phyloP scores from a whole-genome alignment of 129 eudicot genomes.

The Lonicera japonica region DNA sequence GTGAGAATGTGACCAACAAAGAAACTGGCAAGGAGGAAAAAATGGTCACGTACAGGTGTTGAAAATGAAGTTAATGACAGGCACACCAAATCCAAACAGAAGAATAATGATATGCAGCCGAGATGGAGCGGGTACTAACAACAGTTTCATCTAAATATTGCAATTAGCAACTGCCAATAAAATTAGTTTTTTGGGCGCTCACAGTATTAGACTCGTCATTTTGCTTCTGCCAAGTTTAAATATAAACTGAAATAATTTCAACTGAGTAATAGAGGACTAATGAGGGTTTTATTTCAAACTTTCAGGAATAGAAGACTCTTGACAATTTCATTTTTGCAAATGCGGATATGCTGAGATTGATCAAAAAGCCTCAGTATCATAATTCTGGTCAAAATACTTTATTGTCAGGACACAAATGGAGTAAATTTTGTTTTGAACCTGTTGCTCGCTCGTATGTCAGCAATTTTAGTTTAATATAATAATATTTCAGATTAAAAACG shows the following conservation, averaged over 20 bases:
- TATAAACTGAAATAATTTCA: not conserved
- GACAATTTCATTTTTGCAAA: not conserved
- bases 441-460: not conserved
- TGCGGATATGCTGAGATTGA: not conserved
- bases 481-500: not conserved
- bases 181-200: not conserved
- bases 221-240: not conserved
- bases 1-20: slow-evolving; percentile 19
- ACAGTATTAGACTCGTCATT: not conserved
- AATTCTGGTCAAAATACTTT: not conserved
- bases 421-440: not conserved
- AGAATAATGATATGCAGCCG: slow-evolving; percentile 44
- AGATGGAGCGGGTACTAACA: slow-evolving; percentile 71
- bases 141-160: not conserved
- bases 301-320: not conserved
- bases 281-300: not conserved
- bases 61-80: slow-evolving; percentile 28
- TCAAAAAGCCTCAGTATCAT: not conserved
- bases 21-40: slow-evolving; percentile 30
- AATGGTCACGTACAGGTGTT: slow-evolving; percentile 44
- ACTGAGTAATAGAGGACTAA: not conserved
- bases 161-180: not conserved
- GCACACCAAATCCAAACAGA: slow-evolving; percentile 21
- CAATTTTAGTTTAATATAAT: not conserved
- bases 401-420: not conserved